Base-by-base conservation (phyloP, 2,329 filamentous ascomycete genomes). In the Alternaria consortialis region DNA sequence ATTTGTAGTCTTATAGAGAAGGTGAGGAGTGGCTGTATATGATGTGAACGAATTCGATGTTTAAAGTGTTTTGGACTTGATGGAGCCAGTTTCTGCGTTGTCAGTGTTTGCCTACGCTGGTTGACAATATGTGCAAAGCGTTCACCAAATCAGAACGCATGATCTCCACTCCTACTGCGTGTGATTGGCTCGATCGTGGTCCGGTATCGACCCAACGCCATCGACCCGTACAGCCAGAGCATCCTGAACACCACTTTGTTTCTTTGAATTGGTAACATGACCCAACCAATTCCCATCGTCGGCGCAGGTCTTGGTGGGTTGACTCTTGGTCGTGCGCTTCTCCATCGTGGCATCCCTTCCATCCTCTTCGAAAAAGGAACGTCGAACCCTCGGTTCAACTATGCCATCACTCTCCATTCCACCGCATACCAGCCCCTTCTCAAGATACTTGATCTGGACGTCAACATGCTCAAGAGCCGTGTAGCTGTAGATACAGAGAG, bases 241-340 rank as follows among this genome's bases (percentile, higher is more conserved):
- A 20, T 20, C 20, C 20, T 20, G 20, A 20, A 20, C 20, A 20
- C 20, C 20, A 20, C 20, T 20, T 20, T 20, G 20, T 20, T 20
- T 20, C 20, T 20, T 20, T 20, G 20, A 20, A 20, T 20, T 20
- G 20, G 20, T 20, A 20, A 20, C 20, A 40, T 23, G 37, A 32
- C 57, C 74, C 70, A 53, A 11, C 57, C 52, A 3, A 60, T 63
- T n/a, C 12, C 56, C 23, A 79, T 84, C 39, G 67, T 84, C 46
- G 82, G 82, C 11, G 82, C 81, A 13, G 83, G 83, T 6, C 73
- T 84, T 15, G 76, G 79, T 12, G 83, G 82, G 5, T 74, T 84
- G 11, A 77, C 78, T 0, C 72, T 84, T 1, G 75, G 69, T 7
- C 74, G 73, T 43, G 75, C 70, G 58, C 73, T 82, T 6, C 69